Conservation (phyloP, 495 filamentous ascomycete species). For the Staphylotrichum tortipilum region DNA sequence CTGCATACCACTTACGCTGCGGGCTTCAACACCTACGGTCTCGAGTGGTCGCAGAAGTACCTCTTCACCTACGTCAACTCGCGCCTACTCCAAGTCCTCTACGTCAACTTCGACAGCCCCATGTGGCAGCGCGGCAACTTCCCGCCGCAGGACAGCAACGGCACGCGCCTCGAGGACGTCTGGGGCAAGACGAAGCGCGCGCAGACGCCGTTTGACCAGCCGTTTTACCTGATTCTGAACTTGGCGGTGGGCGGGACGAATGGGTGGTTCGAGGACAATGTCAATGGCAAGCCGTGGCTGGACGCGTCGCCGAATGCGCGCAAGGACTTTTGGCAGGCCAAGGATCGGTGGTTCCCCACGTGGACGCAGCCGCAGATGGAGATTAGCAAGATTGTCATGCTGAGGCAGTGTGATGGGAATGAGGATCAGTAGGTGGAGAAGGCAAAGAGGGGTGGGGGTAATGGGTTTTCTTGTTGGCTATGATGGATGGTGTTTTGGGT, state of each 20-base stretch:
- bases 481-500: background rate
- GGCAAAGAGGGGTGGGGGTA: background rate
- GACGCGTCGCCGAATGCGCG: conserved; percentile 55
- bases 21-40: conserved; percentile 62
- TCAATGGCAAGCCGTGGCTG: conserved; percentile 69
- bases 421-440: conserved; percentile 37
- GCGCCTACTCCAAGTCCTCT: conserved; percentile 68
- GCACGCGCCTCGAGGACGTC: conserved; percentile 55
- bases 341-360: conserved; percentile 61
- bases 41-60: conserved; percentile 86
- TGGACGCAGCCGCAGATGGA: conserved; percentile 65
- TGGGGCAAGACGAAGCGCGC: conserved; percentile 57
- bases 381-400: conserved; percentile 68
- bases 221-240: conserved; percentile 76
- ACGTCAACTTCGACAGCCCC: conserved; percentile 62
- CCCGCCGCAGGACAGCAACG: conserved; percentile 57
- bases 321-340: conserved; percentile 65
- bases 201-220: conserved; percentile 70
- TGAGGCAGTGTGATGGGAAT: conserved; percentile 59
- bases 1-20: conserved; percentile 66
- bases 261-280: conserved; percentile 71
- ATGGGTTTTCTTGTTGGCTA: background rate
- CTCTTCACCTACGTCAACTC: conserved; percentile 80
- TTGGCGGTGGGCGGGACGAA: conserved; percentile 77
- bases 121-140: conserved; percentile 72